Conservation (phyloP, 441 rosid species). For the Omphalea diandra region DNA sequence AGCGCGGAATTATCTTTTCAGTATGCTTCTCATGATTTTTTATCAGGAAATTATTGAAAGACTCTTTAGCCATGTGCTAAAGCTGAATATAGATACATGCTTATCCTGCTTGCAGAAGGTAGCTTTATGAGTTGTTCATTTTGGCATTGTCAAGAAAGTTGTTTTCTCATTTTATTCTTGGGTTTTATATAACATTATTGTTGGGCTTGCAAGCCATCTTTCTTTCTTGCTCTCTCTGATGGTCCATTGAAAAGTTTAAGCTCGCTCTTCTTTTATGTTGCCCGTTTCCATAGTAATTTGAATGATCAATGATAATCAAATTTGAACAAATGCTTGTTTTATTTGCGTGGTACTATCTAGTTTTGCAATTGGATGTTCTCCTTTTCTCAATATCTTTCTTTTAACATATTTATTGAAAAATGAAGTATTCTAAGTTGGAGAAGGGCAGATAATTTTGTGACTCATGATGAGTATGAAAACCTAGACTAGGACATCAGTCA, state of each 20-base stretch:
- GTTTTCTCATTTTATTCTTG: slow-evolving; percentile 3
- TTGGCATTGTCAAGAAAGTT: not conserved
- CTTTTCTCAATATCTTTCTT: not conserved
- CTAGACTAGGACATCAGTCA: not conserved
- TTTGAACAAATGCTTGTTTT: not conserved
- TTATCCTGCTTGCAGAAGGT: not conserved
- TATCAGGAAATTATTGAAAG: not conserved
- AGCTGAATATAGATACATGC: not conserved
- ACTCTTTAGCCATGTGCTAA: not conserved
- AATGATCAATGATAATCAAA: not conserved
- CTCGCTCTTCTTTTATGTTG: too few relatives aligned
- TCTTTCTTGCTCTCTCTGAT: not conserved
- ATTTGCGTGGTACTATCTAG: not conserved
- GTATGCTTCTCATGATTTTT: not conserved
- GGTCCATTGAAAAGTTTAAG: not conserved
- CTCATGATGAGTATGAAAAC: not conserved
- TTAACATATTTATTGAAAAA: not conserved
- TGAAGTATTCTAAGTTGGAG: not conserved
- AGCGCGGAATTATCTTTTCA: not conserved
- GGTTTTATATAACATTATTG: not conserved
- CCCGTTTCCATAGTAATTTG: not conserved
- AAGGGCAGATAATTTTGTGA: not conserved
- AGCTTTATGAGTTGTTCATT: not conserved
- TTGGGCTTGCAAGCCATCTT: not conserved
- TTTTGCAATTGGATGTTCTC: not conserved